These are phyloP conservation scores for Pyrenophora graminea DNA, from an alignment of 2,329 filamentous ascomycete genomes.

Conservation along the genomic window DNA sequence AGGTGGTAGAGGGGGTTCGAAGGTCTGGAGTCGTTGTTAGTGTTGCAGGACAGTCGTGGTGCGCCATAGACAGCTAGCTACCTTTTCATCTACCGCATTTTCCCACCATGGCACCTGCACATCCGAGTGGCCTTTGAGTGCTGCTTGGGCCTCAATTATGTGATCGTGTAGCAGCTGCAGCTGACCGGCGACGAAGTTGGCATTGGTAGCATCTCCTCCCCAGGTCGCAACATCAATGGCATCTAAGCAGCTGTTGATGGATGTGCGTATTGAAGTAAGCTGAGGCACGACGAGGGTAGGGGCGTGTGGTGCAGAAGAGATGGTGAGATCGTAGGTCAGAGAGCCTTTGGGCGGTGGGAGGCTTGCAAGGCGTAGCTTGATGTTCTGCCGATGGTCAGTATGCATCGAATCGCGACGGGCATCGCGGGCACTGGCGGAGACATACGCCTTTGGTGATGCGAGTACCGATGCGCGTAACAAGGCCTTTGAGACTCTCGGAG, in stretches of 20 bases:
- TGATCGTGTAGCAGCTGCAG: conserved; percentile 63
- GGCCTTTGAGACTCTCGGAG: conserved; percentile 89
- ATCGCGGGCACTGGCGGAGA: background rate
- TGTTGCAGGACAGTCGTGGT: background rate
- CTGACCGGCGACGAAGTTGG: conserved; percentile 62
- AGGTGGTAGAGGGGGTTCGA: conserved; percentile 65
- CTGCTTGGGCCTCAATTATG: conserved; percentile 63
- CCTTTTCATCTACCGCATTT: conserved; percentile 61
- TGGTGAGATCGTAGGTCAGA: conserved; percentile 55
- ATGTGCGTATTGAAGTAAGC: conserved; percentile 71
- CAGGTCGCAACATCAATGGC: conserved; percentile 77
- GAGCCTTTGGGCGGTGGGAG: conserved; percentile 60
- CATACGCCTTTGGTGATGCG: conserved; percentile 86
- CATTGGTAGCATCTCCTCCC: conserved; percentile 67
- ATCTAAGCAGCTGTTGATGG: conserved; percentile 82
- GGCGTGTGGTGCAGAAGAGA: conserved; percentile 58
- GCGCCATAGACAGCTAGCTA: conserved; percentile 39
- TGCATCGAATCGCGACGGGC: too few species aligned
- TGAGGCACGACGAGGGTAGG: conserved; percentile 68
- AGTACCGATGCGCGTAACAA: conserved; percentile 87
- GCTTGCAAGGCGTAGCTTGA: conserved; percentile 76
- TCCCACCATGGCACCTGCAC: conserved; percentile 61
- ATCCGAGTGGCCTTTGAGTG: conserved; percentile 60
- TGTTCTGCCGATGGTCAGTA: conserved; percentile 56
- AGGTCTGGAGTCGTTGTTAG: conserved; percentile 48